phyloP scores from a whole-genome alignment of 2,329 filamentous ascomycete genomes.

The Leptographium procerum region DNA sequence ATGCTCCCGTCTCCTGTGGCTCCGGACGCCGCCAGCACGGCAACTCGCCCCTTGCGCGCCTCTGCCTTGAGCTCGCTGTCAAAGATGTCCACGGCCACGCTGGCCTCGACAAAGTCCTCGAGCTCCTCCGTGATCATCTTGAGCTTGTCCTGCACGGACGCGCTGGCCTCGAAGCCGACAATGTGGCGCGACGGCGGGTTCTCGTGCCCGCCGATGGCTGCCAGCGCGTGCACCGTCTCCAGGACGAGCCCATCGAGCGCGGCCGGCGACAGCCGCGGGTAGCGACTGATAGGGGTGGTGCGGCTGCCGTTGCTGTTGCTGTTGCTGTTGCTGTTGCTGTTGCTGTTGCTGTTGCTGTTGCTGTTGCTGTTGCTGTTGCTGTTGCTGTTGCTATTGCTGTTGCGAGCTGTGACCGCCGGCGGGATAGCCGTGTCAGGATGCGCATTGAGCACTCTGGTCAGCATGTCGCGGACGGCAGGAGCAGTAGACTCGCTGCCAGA shows the following conservation, averaged over 20 bases:
- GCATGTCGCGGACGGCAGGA: constrained; percentile 71
- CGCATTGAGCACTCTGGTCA: constrained; percentile 66
- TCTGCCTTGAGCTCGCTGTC: constrained; percentile 43
- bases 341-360: constrained; percentile 41
- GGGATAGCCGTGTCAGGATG: constrained; percentile 53
- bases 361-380: constrained; percentile 34
- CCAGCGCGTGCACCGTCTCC: constrained; percentile 84
- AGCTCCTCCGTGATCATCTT: constrained; percentile 94
- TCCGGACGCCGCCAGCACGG: background rate
- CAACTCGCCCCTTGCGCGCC: constrained; percentile 26
- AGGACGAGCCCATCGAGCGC: constrained; percentile 65
- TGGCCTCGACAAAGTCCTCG: constrained; percentile 90
- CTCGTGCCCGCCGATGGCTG: constrained; percentile 87
- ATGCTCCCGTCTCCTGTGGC: background rate
- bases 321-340: background rate
- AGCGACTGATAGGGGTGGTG: constrained; percentile 53
- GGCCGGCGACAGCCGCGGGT: constrained; percentile 57
- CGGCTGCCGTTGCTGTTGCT: constrained; percentile 47
- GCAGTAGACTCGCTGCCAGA: constrained; percentile 57
- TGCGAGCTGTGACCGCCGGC: too few relatives aligned
- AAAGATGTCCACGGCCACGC: constrained; percentile 69
- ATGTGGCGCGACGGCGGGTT: constrained; percentile 93
- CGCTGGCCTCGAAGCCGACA: constrained; percentile 78
- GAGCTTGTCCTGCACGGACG: constrained; percentile 86
- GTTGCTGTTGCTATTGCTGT: too few relatives aligned